Percentiles rank a stretch among this genome's conserved stretches.
Conservation (phyloP, 2,329 filamentous ascomycete species). For the Aquanectria penicillioides region DNA sequence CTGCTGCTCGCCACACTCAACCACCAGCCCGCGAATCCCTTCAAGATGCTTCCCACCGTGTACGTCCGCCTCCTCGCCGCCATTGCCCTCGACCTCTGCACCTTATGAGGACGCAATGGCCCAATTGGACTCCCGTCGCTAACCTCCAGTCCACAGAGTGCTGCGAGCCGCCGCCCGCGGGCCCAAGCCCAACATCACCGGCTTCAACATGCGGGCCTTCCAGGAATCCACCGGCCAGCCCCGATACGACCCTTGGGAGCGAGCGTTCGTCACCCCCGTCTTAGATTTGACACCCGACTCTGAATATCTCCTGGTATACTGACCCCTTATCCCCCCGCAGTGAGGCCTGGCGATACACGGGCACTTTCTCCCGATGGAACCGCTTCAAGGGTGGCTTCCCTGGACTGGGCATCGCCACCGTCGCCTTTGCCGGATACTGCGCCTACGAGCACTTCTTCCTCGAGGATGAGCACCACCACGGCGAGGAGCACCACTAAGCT, state of each 20-base stretch:
- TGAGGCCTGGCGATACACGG: constrained; percentile 94
- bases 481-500: constrained; percentile 64
- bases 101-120: not conserved
- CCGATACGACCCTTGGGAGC: constrained; percentile 74
- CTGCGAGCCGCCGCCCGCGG: constrained; percentile 62
- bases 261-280: constrained; percentile 59
- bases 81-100: not conserved
- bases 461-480: constrained; percentile 72
- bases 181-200: constrained; percentile 81
- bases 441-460: constrained; percentile 90
- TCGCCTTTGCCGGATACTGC: constrained; percentile 91
- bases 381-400: constrained; percentile 89
- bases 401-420: constrained; percentile 90
- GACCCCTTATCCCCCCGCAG: constrained; percentile 60
- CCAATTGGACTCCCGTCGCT: constrained; percentile 15
- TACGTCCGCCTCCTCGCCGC: constrained; percentile 38
- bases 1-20: constrained; percentile 37
- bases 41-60: constrained; percentile 54
- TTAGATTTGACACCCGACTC: not conserved
- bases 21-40: constrained; percentile 35
- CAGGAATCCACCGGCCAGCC: constrained; percentile 73
- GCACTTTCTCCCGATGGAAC: constrained; percentile 87
- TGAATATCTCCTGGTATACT: constrained; percentile 16
- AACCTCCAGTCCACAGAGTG: constrained; percentile 44
- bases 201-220: constrained; percentile 88